A percentile compares a stretch with the other conserved stretches of the same genome.
These are phyloP conservation scores for Annulohypoxylon maeteangense DNA, from an alignment of 495 filamentous ascomycete species.

Conservation along the genomic window DNA sequence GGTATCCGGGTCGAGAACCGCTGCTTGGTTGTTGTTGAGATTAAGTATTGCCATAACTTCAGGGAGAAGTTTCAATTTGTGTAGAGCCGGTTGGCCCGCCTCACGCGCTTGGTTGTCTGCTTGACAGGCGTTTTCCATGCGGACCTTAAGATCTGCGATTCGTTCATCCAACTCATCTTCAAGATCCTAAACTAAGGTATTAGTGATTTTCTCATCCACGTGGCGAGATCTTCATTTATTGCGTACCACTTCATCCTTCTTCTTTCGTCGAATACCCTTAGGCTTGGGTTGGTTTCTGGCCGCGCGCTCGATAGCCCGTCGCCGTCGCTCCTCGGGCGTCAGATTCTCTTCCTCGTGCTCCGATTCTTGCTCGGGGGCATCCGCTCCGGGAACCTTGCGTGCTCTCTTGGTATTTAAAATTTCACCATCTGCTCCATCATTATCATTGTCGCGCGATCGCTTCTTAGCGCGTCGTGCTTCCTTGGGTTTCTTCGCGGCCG, in stretches of 20 bases:
- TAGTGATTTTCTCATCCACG: background rate
- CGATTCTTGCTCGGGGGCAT: slow-evolving; percentile 59
- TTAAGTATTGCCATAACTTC: slow-evolving; percentile 90
- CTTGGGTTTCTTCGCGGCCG: slow-evolving; percentile 73
- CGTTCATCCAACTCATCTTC: slow-evolving; percentile 89
- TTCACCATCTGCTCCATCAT: slow-evolving; percentile 67
- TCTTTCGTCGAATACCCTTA: slow-evolving; percentile 74
- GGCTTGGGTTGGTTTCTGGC: slow-evolving; percentile 79
- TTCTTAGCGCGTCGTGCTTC: slow-evolving; percentile 83
- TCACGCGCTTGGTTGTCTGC: slow-evolving; percentile 83
- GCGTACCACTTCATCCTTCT: slow-evolving; percentile 88
- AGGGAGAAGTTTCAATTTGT: slow-evolving; percentile 94
- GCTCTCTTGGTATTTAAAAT: slow-evolving; percentile 59
- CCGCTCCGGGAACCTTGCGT: slow-evolving; percentile 47
- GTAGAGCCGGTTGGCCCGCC: slow-evolving; percentile 79
- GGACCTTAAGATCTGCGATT: slow-evolving; percentile 85
- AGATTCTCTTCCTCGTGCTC: slow-evolving; percentile 72
- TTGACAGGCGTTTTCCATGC: slow-evolving; percentile 92
- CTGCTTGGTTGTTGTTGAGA: slow-evolving; percentile 82
- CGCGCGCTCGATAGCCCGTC: slow-evolving; percentile 81
- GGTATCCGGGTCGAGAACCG: slow-evolving; percentile 90
- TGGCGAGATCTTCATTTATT: background rate
- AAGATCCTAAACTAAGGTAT: slow-evolving; percentile 70
- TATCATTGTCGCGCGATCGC: slow-evolving; percentile 64
- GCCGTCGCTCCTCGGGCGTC: slow-evolving; percentile 74